Conservation (phyloP, 768 basidiomycete species). For the Collybia mongolica region DNA sequence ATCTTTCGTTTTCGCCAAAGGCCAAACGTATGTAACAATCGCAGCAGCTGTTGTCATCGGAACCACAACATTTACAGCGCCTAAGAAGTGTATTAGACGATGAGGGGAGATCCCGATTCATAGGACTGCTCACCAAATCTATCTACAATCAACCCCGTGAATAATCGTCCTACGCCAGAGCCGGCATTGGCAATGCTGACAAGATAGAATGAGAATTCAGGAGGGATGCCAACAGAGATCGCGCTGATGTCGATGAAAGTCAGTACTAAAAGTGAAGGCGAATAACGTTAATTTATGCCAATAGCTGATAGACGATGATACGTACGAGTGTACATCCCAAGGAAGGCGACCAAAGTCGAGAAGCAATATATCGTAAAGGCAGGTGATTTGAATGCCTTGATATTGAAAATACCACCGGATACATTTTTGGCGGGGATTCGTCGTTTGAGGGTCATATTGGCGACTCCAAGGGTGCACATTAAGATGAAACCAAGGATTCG, state of each 20-base stretch:
- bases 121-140: slow-evolving; percentile 33
- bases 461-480: slow-evolving; percentile 42
- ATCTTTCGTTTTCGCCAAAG: slow-evolving; percentile 41
- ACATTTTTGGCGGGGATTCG: slow-evolving; percentile 52
- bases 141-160: slow-evolving; percentile 49
- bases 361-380: slow-evolving; percentile 53
- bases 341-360: slow-evolving; percentile 45
- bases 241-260: slow-evolving; percentile 61
- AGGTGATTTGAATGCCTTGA: slow-evolving; percentile 37
- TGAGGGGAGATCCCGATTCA: background rate
- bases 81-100: slow-evolving; percentile 25
- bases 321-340: slow-evolving; percentile 62
- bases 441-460: slow-evolving; percentile 44
- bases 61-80: slow-evolving; percentile 56
- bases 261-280: slow-evolving; percentile 33
- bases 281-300: background rate
- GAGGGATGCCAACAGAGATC: slow-evolving; percentile 39
- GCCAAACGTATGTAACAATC: slow-evolving; percentile 60
- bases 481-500: slow-evolving; percentile 62
- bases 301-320: slow-evolving; percentile 4
- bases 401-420: slow-evolving; percentile 55
- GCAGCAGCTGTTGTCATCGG: slow-evolving; percentile 51
- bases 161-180: slow-evolving; percentile 53
- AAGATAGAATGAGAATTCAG: slow-evolving; percentile 54
- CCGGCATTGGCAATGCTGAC: slow-evolving; percentile 62